Base-by-base conservation (phyloP, 2,329 filamentous ascomycete genomes). In the Scorias spongiosa region DNA sequence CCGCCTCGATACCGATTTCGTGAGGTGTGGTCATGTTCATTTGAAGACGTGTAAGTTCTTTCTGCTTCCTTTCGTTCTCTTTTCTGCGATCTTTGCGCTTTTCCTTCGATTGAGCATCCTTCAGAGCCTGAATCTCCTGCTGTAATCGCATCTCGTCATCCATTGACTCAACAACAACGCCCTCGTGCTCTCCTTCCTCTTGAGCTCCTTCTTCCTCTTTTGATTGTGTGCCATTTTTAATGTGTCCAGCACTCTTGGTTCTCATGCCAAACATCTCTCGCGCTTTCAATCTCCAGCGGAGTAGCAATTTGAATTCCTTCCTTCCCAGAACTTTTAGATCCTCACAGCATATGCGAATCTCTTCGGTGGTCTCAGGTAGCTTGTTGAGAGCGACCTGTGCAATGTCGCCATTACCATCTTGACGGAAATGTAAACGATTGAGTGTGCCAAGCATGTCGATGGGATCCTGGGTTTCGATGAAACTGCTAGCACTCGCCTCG, bases 1-100 rank as follows among this genome's bases (percentile, higher is more conserved):
- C 59, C 45, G 58, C 57, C 36, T 60, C 91, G 66, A 93, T 76
- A 56, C 91, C 91, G 49, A 98, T 94, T 51, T 98, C 91, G 71
- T 86, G 91, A 7, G 91, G 91, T 1, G 87, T 84, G 2, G 81
- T 81, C 91, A 98, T 98, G 66, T 95, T 81, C 69, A 98, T 78
- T 63, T 98, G 91, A 81, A 98, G 82, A 29, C 91, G 80, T n/a
- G 93, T 73, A 47, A 96, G 86, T 51, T 96, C 91, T 54, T 84
- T 91, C 54, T 91, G 84, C 64, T 93, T 96, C 62, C 79, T 79
- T 63, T 98, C 91, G 51, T 98, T 98, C 47, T 93, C 87, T 54
- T 75, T 84, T 51, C 88, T 75, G 52, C 81, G 78, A 56, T 93
- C 84, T 54, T 86, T 81, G 66, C 87, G 93, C 63, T 80, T 89